phyloP scores from a whole-genome alignment of 2,329 filamentous ascomycete species.

The Dactylellina cionopaga region DNA sequence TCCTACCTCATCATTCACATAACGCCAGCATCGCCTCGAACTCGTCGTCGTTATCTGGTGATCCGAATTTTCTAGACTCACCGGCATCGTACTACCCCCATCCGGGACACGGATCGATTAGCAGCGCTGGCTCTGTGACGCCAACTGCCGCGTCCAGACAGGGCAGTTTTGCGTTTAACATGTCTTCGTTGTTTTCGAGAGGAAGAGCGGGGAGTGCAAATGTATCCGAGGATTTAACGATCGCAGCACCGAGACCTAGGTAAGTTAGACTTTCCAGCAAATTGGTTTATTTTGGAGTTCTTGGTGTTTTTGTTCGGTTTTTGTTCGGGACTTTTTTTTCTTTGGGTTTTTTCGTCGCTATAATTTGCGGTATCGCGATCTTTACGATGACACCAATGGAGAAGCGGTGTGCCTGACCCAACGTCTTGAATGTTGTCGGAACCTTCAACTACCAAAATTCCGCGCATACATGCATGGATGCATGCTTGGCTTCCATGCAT shows the following conservation, averaged over 20 bases:
- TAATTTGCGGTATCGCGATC: background rate
- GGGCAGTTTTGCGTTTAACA: slow-evolving; percentile 37
- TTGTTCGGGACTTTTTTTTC: background rate
- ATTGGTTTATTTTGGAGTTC: background rate
- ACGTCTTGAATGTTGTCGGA: slow-evolving; percentile 1
- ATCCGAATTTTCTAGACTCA: slow-evolving; percentile 26
- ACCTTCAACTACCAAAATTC: slow-evolving; percentile 6
- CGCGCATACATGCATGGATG: slow-evolving; percentile 30
- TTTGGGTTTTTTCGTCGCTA: background rate
- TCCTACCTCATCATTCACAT: slow-evolving; percentile 24
- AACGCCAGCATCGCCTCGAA: slow-evolving; percentile 28
- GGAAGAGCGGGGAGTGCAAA: slow-evolving; percentile 14
- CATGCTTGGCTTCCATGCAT: slow-evolving; percentile 7
- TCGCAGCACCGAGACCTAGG: slow-evolving; percentile 27
- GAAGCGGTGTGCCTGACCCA: background rate
- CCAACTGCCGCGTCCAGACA: slow-evolving; percentile 18
- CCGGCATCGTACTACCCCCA: slow-evolving; percentile 22
- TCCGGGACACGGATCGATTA: slow-evolving; percentile 3
- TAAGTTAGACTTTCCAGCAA: slow-evolving; percentile 15
- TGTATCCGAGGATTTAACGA: slow-evolving; percentile 8
- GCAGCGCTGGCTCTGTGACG: slow-evolving; percentile 18
- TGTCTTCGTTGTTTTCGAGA: slow-evolving; percentile 42
- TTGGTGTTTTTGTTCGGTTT: slow-evolving; percentile 4
- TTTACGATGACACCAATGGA: background rate
- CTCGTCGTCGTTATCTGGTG: slow-evolving; percentile 15